Percentiles rank a stretch among this genome's conserved stretches.
phyloP scores from a whole-genome alignment of 2,329 filamentous ascomycete genomes.

The Ampelomyces quisqualis region DNA sequence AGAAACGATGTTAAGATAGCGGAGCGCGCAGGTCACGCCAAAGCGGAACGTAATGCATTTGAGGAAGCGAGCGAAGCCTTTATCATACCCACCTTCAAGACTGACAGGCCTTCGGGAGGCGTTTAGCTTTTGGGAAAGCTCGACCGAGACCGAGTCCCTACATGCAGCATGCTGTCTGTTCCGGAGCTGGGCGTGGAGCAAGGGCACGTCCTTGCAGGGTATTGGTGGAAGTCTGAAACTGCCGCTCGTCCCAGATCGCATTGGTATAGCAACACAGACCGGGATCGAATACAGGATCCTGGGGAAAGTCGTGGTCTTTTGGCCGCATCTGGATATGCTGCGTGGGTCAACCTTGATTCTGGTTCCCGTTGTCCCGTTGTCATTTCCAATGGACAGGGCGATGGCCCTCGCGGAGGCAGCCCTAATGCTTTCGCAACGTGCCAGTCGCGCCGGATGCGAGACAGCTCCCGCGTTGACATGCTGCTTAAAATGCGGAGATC shows the following conservation, averaged over 20 bases:
- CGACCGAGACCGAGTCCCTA: conserved; percentile 15
- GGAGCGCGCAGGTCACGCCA: conserved; percentile 5
- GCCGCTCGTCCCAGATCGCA: conserved; percentile 18
- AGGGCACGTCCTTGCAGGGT: conserved; percentile 19
- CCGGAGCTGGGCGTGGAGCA: conserved; percentile 24
- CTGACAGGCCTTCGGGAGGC: conserved; percentile 13
- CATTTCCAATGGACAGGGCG: conserved; percentile 4
- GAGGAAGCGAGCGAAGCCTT: conserved; percentile 8
- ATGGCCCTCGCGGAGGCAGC: conserved; percentile 1
- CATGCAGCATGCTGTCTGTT: conserved; percentile 12
- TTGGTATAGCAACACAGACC: conserved; percentile 11
- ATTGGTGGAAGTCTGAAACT: conserved; percentile 29
- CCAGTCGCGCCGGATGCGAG: conserved; percentile 3
- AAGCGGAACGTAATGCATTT: background rate
- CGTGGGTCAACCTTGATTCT: conserved; percentile 9
- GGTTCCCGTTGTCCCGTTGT: conserved; percentile 4
- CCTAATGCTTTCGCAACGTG: background rate
- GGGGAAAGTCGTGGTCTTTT: conserved; percentile 24
- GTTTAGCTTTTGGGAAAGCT: conserved; percentile 17
- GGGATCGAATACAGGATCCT: conserved; percentile 19
- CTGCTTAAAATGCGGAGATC: conserved; percentile 3
- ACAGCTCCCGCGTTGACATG: too few species aligned
- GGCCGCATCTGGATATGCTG: conserved; percentile 12
- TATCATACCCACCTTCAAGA: conserved; percentile 11
- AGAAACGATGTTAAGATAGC: conserved; percentile 9